A percentile compares a stretch with the other conserved stretches of the same genome.
Evolutionary conservation across 2,329 filamentous ascomycete genomes (phyloP).

Genomic region (Akanthomyces muscarius): DNA sequence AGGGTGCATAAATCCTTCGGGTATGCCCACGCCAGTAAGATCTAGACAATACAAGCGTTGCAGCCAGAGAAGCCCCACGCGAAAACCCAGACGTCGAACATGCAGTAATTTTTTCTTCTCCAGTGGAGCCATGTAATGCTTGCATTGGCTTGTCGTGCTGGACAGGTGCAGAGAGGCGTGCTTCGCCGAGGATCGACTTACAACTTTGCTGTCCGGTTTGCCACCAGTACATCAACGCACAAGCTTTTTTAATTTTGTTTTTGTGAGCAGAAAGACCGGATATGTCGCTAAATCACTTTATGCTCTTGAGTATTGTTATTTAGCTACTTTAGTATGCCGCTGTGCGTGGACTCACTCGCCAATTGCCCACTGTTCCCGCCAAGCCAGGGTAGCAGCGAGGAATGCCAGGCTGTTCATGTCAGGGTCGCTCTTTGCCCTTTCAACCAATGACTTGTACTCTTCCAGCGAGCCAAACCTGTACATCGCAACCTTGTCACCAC

Average conservation of each 20-base stretch:
- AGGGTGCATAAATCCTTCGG: not conserved
- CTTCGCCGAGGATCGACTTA: no score
- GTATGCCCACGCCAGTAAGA: not conserved
- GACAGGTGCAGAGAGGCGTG: not conserved
- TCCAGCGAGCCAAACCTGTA: conserved; percentile 4
- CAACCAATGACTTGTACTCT: conserved; percentile 3
- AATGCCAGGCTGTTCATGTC: conserved; percentile 15
- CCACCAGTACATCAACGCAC: not conserved
- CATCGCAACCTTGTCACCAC: not conserved
- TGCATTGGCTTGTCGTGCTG: not conserved
- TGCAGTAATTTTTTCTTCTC: not conserved
- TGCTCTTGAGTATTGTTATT: no score
- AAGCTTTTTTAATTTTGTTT: no score
- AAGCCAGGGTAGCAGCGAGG: conserved; percentile 10
- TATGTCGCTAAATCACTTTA: not conserved
- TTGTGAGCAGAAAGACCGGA: not conserved
- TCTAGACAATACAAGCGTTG: not conserved
- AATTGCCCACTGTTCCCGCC: conserved; percentile 12
- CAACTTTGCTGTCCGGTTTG: not conserved
- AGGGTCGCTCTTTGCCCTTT: conserved; percentile 6
- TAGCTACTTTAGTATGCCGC: not conserved
- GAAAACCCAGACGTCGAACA: not conserved
- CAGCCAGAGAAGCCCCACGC: not conserved
- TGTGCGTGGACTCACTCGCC: not conserved
- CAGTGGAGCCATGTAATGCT: not conserved